Conservation (phyloP, 352 stramenopile species). For the Aphanomyces euteiches region DNA sequence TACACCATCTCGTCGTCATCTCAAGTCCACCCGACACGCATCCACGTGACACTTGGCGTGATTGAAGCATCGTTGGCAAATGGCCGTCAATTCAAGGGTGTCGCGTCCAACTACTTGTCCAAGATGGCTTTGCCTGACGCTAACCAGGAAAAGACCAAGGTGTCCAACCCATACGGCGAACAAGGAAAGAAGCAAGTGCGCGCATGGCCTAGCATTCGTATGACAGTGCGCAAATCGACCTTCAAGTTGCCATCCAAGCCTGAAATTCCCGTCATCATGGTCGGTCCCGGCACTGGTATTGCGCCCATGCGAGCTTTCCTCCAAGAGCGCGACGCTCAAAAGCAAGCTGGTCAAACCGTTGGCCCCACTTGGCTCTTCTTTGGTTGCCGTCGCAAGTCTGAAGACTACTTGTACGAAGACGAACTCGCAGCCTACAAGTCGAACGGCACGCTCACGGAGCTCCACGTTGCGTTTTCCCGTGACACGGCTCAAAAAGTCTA, state of each 20-base stretch:
- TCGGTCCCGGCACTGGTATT: constrained; percentile 96
- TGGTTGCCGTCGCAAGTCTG: constrained; percentile 74
- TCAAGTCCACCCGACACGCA: constrained; percentile 83
- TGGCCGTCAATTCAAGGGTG: constrained; percentile 84
- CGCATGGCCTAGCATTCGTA: constrained; percentile 68
- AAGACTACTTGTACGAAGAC: constrained; percentile 89
- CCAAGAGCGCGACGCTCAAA: constrained; percentile 89
- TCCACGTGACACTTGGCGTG: constrained; percentile 95
- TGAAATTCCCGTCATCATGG: constrained; percentile 90
- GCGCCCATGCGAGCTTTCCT: constrained; percentile 98
- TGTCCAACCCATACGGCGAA: constrained; percentile 46
- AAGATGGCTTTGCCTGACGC: constrained; percentile 47
- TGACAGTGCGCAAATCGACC: constrained; percentile 93
- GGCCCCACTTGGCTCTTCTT: constrained; percentile 93
- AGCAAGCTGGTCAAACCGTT: constrained; percentile 49
- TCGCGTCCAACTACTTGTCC: constrained; percentile 93
- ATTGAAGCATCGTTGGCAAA: constrained; percentile 76
- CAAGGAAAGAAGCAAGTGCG: constrained; percentile 64
- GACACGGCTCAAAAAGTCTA: constrained; percentile 95
- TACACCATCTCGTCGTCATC: constrained; percentile 98
- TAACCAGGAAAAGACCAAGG: constrained; percentile 56
- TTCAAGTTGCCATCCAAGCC: constrained; percentile 91
- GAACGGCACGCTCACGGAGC: constrained; percentile 82
- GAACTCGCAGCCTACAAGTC: constrained; percentile 87
- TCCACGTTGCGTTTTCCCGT: constrained; percentile 95